phyloP scores from a whole-genome alignment of 768 basidiomycete genomes.

The Termitomyces sp. region DNA sequence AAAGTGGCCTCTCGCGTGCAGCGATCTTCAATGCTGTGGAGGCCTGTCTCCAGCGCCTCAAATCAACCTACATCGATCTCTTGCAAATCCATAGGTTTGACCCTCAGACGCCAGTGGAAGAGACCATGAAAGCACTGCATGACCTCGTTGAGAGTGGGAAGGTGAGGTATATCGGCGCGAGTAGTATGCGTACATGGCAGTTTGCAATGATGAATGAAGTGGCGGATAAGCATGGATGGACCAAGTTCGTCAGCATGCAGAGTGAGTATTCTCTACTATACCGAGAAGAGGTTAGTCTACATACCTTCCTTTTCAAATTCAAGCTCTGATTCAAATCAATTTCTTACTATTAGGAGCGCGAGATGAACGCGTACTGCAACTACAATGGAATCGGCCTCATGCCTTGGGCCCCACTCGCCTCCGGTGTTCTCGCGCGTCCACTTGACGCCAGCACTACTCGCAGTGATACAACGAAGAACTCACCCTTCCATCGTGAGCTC shows the following conservation, averaged over 20 bases:
- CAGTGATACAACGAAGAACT: conserved; percentile 11
- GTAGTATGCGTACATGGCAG: conserved; percentile 45
- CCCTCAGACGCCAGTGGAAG: conserved; percentile 25
- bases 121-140: conserved; percentile 45
- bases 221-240: conserved; percentile 42
- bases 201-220: conserved; percentile 41
- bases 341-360: conserved; percentile 40
- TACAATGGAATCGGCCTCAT: conserved; percentile 51
- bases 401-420: conserved; percentile 43
- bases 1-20: conserved; percentile 16
- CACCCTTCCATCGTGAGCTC: conserved; percentile 14
- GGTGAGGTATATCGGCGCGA: conserved; percentile 47
- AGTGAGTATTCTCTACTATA: conserved; percentile 51
- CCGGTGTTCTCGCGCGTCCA: conserved; percentile 37
- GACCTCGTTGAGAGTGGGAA: conserved; percentile 34
- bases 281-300: conserved; percentile 37
- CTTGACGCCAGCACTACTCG: conserved; percentile 22
- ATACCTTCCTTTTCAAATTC: neutral
- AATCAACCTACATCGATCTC: conserved; percentile 26
- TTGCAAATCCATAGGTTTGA: conserved; percentile 44
- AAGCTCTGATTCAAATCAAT: no score
- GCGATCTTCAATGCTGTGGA: conserved; percentile 33
- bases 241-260: conserved; percentile 56
- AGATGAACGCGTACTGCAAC: conserved; percentile 42
- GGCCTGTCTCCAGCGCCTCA: conserved; percentile 25